Percentiles rank a stretch among this genome's conserved stretches.
Evolutionary conservation across 75 land plant genomes (phyloP).

Genomic region (Chamaecyparis obtusa): DNA sequence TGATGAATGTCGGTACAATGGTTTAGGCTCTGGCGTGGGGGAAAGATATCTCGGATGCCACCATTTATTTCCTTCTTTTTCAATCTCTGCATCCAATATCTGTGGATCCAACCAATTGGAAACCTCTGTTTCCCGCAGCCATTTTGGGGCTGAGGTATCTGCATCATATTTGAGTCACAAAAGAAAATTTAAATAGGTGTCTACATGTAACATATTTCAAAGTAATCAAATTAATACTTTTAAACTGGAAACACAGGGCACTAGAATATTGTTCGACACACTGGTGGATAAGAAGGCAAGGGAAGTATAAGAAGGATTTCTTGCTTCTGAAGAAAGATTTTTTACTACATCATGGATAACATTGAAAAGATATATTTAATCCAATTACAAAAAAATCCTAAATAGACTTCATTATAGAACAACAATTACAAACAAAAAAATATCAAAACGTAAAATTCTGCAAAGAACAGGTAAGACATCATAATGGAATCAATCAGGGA

Average conservation of each 20-base stretch:
- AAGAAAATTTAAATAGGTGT: not conserved
- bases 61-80: slow-evolving; percentile 61
- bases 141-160: slow-evolving; percentile 60
- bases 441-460: not conserved
- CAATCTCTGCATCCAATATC: slow-evolving; percentile 43
- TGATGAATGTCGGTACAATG: slow-evolving; percentile 53
- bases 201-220: not conserved
- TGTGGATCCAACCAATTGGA: slow-evolving; percentile 58
- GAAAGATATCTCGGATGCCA: slow-evolving; percentile 57
- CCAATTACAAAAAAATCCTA: not conserved
- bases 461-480: not conserved
- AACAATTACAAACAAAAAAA: not conserved
- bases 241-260: not conserved
- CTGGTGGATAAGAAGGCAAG: not conserved
- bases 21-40: slow-evolving; percentile 39
- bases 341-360: not conserved
- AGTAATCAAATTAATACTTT: not conserved
- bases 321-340: not conserved
- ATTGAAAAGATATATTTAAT: not conserved
- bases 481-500: not conserved
- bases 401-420: not conserved
- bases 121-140: slow-evolving; percentile 49
- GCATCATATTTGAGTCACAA: not conserved
- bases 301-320: not conserved
- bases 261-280: not conserved